Base-by-base conservation (phyloP, 768 basidiomycete genomes). In the Butyriboletus loyo region DNA sequence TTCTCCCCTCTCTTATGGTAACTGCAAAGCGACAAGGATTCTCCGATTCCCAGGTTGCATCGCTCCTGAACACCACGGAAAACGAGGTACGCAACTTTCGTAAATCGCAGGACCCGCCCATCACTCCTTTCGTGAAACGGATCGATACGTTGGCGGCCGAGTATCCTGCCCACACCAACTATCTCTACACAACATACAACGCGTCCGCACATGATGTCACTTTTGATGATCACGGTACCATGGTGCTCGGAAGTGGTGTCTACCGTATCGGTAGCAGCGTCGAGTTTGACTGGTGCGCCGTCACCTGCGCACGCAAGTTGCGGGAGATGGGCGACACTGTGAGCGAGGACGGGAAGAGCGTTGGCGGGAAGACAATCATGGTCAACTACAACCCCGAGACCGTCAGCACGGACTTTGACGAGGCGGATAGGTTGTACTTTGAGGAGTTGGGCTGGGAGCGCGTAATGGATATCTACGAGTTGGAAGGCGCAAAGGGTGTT, bases 241-340 rank as follows among this genome's bases (percentile, higher is more conserved):
- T 98, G 92, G 96, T 99, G 22, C 85, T 98, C 22, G 97, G 97
- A 24, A 92, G 89, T 54, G 97, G 97, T 62, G 97, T 99, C 21
- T 98, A 99, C 74, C 87, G 97, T 54, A 98, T 99, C 61, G 97
- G 97, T 41, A 92, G 89, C 71, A 94, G 91, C 58, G 97, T 99
- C 66, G 97, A 99, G 77, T 99, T 99, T 68, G 97, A 99, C 70
- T 99, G 97, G 97, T 99, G 97, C 69, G 96, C 97, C n/a, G 97
- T 99, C 36, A 98, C 96, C 1, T 98, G 95, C 69, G 93, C 94
- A 14, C 80, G 97, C 54, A 89, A 89, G 68, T 82, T 99, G 49
- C 81, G 94, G 63, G 84, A 89, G 58, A 90, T 93, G 82, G 94
- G 95, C 69, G 55, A 65, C 19, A 38, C 65, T 10, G 27, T 47